Percentiles rank a stretch among this genome's conserved stretches.
Evolutionary conservation across 495 filamentous ascomycete species (phyloP).

Genomic region (Friedmanniomyces simplex): DNA sequence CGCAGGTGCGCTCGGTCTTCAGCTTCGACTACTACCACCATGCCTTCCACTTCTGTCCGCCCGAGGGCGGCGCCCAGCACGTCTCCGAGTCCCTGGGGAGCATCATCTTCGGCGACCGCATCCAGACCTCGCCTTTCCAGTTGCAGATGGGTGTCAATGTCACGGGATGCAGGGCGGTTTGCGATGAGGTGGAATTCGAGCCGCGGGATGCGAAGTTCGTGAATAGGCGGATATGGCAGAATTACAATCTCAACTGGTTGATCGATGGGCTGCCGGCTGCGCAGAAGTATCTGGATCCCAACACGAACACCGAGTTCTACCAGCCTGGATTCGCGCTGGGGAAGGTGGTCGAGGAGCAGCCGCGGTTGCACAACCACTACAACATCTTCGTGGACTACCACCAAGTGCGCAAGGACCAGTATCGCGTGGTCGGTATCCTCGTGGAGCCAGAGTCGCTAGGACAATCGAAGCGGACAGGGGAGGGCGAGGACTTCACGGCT

Average conservation of each 20-base stretch:
- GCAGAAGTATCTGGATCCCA: slow-evolving; percentile 60
- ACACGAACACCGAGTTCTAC: slow-evolving; percentile 66
- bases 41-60: slow-evolving; percentile 75
- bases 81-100: slow-evolving; percentile 85
- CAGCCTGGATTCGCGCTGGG: slow-evolving; percentile 83
- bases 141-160: slow-evolving; percentile 76
- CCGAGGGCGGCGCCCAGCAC: slow-evolving; percentile 59
- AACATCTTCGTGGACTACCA: slow-evolving; percentile 93
- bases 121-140: slow-evolving; percentile 82
- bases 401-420: slow-evolving; percentile 53
- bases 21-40: slow-evolving; percentile 92
- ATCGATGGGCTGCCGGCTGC: slow-evolving; percentile 89
- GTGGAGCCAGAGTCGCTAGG: slow-evolving; percentile 67
- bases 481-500: slow-evolving; percentile 44
- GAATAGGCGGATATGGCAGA: slow-evolving; percentile 67
- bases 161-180: slow-evolving; percentile 64
- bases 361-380: slow-evolving; percentile 81
- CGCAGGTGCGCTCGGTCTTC: slow-evolving; percentile 76
- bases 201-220: slow-evolving; percentile 63
- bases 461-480: slow-evolving; percentile 38
- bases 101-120: slow-evolving; percentile 93
- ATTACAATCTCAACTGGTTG: slow-evolving; percentile 88
- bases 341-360: slow-evolving; percentile 35
- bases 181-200: slow-evolving; percentile 54
- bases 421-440: slow-evolving; percentile 80